phyloP scores from a whole-genome alignment of 306 rosid species.

The Spatholobus suberectus region DNA sequence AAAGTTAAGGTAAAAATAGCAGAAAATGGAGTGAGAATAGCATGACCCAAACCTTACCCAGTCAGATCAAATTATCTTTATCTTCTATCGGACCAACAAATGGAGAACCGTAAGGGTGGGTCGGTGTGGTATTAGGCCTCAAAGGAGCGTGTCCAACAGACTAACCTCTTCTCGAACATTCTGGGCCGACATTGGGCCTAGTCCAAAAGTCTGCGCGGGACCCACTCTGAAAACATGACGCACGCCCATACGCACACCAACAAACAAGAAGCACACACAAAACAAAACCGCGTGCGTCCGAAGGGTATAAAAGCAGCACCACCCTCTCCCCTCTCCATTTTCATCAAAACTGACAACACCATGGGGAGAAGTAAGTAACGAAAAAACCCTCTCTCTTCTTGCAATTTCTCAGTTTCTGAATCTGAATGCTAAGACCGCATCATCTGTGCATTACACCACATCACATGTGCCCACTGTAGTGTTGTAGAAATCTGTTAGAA shows the following conservation, averaged over 20 bases:
- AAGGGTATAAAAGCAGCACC: conserved; percentile 18
- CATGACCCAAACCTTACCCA: too few relatives aligned
- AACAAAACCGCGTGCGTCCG: not conserved
- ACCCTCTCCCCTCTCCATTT: not conserved
- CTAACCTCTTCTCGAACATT: not conserved
- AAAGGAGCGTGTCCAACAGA: not conserved
- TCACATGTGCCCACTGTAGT: too few relatives aligned
- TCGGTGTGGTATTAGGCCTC: not conserved
- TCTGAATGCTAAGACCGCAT: too few relatives aligned
- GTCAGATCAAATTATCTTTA: too few relatives aligned
- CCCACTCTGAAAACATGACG: conserved; percentile 27
- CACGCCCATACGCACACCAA: conserved; percentile 44
- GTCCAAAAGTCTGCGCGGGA: not conserved
- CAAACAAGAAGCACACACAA: too few relatives aligned
- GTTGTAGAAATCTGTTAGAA: too few relatives aligned
- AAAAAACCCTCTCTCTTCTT: not conserved
- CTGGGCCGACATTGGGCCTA: conserved; percentile 10
- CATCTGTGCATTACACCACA: too few relatives aligned
- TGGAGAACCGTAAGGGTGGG: too few relatives aligned
- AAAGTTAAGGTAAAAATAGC: too few relatives aligned
- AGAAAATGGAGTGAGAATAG: too few relatives aligned
- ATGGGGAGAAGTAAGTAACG: conserved; percentile 39
- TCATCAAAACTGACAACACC: not conserved
- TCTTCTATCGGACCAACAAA: too few relatives aligned
- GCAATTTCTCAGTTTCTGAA: not conserved